A percentile compares a stretch with the other conserved stretches of the same genome.
phyloP scores from a whole-genome alignment of 371 early-diverging fungal species.

The Syncephalastrum racemosum region DNA sequence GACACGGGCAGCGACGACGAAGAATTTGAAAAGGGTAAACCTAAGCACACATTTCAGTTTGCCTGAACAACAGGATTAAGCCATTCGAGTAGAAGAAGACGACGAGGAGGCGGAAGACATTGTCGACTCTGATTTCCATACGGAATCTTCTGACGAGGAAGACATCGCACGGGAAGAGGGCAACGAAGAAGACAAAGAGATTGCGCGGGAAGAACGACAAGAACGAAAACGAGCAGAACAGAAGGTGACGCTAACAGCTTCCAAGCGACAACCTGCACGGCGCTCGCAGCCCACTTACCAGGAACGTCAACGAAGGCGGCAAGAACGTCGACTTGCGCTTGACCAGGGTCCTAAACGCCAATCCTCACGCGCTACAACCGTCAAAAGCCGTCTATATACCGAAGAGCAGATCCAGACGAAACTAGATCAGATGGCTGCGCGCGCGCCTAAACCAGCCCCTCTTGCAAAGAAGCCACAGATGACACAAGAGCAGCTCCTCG shows the following conservation, averaged over 20 bases:
- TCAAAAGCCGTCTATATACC: conserved; percentile 50
- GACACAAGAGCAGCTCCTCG: conserved; percentile 62
- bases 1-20: conserved; percentile 55
- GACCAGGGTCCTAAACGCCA: conserved; percentile 27
- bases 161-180: conserved; percentile 55
- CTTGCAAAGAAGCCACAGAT: conserved; percentile 18
- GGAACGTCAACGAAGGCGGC: conserved; percentile 4
- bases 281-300: conserved; percentile 20
- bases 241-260: not conserved
- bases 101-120: conserved; percentile 47
- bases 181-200: conserved; percentile 38
- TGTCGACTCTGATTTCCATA: conserved; percentile 64
- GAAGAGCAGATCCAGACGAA: conserved; percentile 46
- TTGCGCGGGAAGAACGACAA: conserved; percentile 46
- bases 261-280: conserved; percentile 1
- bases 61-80: no score
- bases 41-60: no score
- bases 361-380: conserved; percentile 57
- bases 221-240: conserved; percentile 12
- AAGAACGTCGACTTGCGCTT: conserved; percentile 12
- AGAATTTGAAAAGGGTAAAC: conserved; percentile 49
- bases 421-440: no score
- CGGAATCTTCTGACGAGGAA: conserved; percentile 60
- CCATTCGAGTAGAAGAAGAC: not conserved
- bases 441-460: no score